Conservation (phyloP, 2,329 filamentous ascomycete genomes). For the Fusarium sp. region DNA sequence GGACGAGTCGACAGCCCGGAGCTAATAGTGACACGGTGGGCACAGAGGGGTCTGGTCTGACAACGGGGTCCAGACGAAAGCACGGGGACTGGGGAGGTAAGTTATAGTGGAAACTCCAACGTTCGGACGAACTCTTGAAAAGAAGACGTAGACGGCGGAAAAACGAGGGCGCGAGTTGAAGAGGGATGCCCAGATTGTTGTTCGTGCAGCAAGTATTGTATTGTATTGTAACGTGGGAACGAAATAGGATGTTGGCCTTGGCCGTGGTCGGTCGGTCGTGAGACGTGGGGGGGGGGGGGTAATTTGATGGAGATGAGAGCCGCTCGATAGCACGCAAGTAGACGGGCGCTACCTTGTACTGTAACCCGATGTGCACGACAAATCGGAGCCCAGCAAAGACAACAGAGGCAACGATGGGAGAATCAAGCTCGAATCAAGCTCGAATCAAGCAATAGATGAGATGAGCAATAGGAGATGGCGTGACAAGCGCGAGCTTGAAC, state of each 20-base stretch:
- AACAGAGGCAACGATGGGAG: constrained; percentile 7
- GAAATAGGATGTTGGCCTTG: constrained; percentile 16
- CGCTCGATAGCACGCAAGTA: constrained; percentile 17
- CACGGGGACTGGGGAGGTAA: constrained; percentile 15
- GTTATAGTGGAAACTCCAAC: constrained; percentile 32
- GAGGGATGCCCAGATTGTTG: constrained; percentile 4
- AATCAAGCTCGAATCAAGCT: background rate
- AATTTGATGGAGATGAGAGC: constrained; percentile 28
- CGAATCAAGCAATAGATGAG: constrained; percentile 7
- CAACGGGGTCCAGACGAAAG: constrained; percentile 32
- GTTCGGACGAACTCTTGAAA: constrained; percentile 8
- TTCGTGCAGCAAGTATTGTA: background rate
- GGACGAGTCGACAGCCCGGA: constrained; percentile 29
- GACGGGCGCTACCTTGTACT: constrained; percentile 13
- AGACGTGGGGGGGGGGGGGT: constrained; percentile 27
- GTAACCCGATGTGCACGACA: constrained; percentile 6
- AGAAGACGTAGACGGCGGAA: constrained; percentile 4
- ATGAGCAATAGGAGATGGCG: constrained; percentile 14
- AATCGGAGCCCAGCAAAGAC: constrained; percentile 11
- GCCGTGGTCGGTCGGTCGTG: constrained; percentile 7
- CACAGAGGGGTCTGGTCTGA: constrained; percentile 39
- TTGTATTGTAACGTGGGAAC: constrained; percentile 8
- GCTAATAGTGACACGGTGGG: constrained; percentile 43
- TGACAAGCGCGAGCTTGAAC: constrained; percentile 5
- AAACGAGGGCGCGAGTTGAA: constrained; percentile 8